phyloP scores from a whole-genome alignment of 495 filamentous ascomycete species.

The Friedmanniomyces endolithicus region DNA sequence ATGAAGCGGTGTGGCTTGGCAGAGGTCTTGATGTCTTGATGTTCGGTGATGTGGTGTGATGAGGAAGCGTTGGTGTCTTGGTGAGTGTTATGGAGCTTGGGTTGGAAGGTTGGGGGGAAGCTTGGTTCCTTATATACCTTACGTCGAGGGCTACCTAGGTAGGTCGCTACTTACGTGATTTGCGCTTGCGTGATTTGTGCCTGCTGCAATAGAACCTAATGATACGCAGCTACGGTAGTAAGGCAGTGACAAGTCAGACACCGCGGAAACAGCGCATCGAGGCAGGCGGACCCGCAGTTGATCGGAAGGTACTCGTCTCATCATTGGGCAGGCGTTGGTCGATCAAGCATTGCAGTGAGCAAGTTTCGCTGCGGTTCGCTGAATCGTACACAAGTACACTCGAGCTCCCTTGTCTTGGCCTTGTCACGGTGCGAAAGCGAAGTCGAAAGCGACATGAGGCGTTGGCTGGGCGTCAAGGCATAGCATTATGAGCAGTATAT shows the following conservation, averaged over 20 bases:
- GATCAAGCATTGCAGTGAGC: too few relatives aligned
- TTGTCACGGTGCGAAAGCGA: too few relatives aligned
- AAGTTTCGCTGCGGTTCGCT: too few relatives aligned
- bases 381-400: too few relatives aligned
- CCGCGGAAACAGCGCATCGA: background rate
- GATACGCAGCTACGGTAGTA: background rate
- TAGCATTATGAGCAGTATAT: too few relatives aligned
- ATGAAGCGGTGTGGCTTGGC: background rate
- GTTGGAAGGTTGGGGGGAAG: background rate
- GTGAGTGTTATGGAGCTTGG: background rate
- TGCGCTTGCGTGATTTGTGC: background rate
- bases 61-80: background rate
- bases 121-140: background rate
- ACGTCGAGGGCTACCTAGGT: too few relatives aligned
- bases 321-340: background rate
- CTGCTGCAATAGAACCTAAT: background rate
- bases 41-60: conserved; percentile 1
- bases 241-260: background rate
- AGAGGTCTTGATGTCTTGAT: background rate
- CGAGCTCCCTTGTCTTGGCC: too few relatives aligned
- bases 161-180: background rate
- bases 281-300: background rate
- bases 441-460: background rate
- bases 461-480: too few relatives aligned
- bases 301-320: background rate